A percentile compares a stretch with the other conserved stretches of the same genome.
phyloP scores from a whole-genome alignment of 1,139 yeast species.

The Suzukiozyma palmioleophila region DNA sequence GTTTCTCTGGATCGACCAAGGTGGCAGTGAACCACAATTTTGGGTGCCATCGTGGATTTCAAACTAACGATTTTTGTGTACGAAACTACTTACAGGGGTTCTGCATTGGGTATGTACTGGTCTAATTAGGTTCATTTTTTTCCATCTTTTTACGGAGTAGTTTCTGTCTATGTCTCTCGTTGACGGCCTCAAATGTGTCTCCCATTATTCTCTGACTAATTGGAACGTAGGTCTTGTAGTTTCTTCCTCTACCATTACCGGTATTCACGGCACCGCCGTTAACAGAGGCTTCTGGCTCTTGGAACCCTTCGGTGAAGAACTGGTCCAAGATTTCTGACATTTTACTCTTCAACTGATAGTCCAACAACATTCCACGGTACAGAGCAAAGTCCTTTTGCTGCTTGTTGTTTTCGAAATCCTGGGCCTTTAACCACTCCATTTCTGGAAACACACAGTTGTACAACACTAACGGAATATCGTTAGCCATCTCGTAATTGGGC shows the following conservation, averaged over 20 bases:
- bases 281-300: neutral
- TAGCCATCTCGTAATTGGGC: conserved; percentile 87
- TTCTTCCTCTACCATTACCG: conserved; percentile 72
- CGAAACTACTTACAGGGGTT: too few species aligned
- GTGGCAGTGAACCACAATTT: conserved; percentile 52
- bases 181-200: conserved; percentile 61
- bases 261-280: conserved; percentile 31
- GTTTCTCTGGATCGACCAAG: conserved; percentile 76
- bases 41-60: conserved; percentile 58
- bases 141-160: conserved; percentile 22
- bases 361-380: conserved; percentile 27
- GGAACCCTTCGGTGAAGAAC: conserved; percentile 13
- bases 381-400: conserved; percentile 24
- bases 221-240: conserved; percentile 53
- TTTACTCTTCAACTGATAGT: conserved; percentile 32
- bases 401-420: conserved; percentile 13
- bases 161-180: conserved; percentile 54
- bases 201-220: conserved; percentile 54
- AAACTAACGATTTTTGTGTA: conserved; percentile 10
- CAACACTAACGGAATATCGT: conserved; percentile 83
- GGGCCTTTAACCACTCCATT: conserved; percentile 59
- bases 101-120: neutral
- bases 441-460: conserved; percentile 79
- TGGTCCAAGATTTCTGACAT: conserved; percentile 28
- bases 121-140: conserved; percentile 1